Base-by-base conservation (phyloP, 495 filamentous ascomycete genomes). In the Chaetomium cochliodes region DNA sequence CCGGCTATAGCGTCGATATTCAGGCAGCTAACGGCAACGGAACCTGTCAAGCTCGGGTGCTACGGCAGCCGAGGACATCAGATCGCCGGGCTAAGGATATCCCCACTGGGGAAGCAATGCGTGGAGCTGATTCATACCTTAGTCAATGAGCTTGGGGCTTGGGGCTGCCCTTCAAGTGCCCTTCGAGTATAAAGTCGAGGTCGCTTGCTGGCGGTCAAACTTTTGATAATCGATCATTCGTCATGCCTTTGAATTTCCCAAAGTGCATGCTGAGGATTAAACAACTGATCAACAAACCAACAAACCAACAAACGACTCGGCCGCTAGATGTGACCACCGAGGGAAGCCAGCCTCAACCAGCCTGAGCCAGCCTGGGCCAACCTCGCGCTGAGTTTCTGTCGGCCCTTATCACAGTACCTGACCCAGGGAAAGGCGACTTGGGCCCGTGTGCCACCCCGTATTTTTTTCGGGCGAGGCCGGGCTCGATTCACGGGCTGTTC, bases 111-210 rank as follows among this genome's bases (percentile, higher is more conserved):
- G 9, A 12, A n/a, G n/a, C 50, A 28, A 1, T 12, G 30, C 37
- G 22, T 33, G 37, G n/a, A 53, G 52, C 51, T 63, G 61, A 63
- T 54, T 62, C 60, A 62, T 4, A 16, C 39, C 51, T 55, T 46
- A 46, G 60, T 62, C 60, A 62, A 41, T 2, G 15, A 2, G 15
- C 4, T 39, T 46, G 11, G 9, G 8, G 15, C 4, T 39, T 46
- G 11, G 9, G 42, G 33, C 33, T 37, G 33, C 33, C 11, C 9
- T 5, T 5, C 33, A 15, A 22, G 11, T 16, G 41, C 9, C 1
- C 37, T 26, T 16, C 26, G 15, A 23, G 25, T 22, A 20, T 33
- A 30, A 57, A 44, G 55, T 25, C 6, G 57, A 51, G 28, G 46
- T 39, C 23, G 44, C 50, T 60, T 51, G 44, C 58, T 51, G 58